Percentiles rank a stretch among this genome's conserved stretches.
These are phyloP conservation scores for Penium margaritaceum DNA, from an alignment of 139 green algal species.

Conservation along the genomic window DNA sequence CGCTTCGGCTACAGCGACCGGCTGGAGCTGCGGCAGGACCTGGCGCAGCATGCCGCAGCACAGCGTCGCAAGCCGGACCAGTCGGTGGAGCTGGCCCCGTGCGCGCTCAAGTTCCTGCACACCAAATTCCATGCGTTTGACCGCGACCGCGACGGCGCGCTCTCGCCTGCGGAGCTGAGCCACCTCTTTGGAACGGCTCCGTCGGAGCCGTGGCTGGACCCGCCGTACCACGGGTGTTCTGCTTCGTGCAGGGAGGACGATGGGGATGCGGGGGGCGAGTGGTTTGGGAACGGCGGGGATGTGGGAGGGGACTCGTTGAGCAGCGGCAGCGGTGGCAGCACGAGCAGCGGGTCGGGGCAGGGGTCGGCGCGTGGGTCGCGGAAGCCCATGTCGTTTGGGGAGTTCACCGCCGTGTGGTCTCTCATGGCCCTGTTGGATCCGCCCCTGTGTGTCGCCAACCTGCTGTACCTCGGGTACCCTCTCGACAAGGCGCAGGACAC, in stretches of 20 bases:
- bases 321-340: no score
- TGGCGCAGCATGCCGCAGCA: neutral
- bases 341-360: no score
- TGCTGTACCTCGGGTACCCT: conserved; percentile 24
- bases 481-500: neutral
- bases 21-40: conserved; percentile 6
- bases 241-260: no score
- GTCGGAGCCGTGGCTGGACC: neutral
- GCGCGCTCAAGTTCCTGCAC: neutral
- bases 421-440: conserved; percentile 20
- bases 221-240: no score
- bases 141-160: conserved; percentile 12
- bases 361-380: no score
- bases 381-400: no score
- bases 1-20: conserved; percentile 30
- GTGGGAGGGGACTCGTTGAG: no score
- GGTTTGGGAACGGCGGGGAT: no score
- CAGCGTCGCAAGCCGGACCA: neutral
- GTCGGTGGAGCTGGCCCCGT: neutral
- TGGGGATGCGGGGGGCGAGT: no score
- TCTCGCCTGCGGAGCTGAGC: conserved; percentile 25
- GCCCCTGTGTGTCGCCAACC: neutral
- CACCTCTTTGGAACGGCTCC: conserved; percentile 36
- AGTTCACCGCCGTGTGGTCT: conserved; percentile 11
- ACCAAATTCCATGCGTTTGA: conserved; percentile 54